Evolutionary conservation across 2,329 filamentous ascomycete genomes (phyloP), one percentile per base, ranked within the genome.

Genomic region (Ceratocystis lukuohia): DNA sequence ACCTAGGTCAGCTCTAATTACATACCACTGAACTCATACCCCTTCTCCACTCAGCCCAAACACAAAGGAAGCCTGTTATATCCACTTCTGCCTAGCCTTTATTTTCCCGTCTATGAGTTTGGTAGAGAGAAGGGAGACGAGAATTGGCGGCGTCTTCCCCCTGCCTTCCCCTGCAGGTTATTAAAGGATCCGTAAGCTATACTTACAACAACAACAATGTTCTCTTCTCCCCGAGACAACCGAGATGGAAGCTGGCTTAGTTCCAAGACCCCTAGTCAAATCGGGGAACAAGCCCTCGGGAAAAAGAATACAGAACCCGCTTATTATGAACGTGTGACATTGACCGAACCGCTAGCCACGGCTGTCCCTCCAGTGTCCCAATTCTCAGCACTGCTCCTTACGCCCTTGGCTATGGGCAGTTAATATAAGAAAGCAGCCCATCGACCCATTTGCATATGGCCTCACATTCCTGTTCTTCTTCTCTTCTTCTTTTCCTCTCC

Each of bases 401-500:
- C 30, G 56, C 56, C 30, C 6, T n/a, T 33, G 17, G 25, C 8
- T 1, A 56, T 59, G 8, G 17, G 12, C n/a, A 33, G 56, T 25
- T 59, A 37, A 37, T 59, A 37, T 53, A 64, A 57, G 50, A 37
- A 46, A 22, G 20, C 12, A 10, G 44, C 15, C 41, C 48, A 28
- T 41, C 37, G 10, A 6, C 28, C 45, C 33, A 10, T 30, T 2
- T 30, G 28, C n/a, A 17, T 3, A n/a, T 20, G 5, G 12, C 8
- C 15, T n/a, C 28, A 15, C 44, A 17, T 37, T 59, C 28, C 30
- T 15, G 53, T n/a, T 65, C 64, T 65, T 15, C 15, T 37, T n/a
- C 63, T 65, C 25, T 61, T 20, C 33, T 46, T 46, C 15, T 61
- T 41, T 33, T 65, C 17, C 56, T 59, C 64, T 65, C 30, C 50